A percentile compares a stretch with the other conserved stretches of the same genome.
Conservation (phyloP, 1,139 yeast species). For the Zygosaccharomyces pseudobailii region DNA sequence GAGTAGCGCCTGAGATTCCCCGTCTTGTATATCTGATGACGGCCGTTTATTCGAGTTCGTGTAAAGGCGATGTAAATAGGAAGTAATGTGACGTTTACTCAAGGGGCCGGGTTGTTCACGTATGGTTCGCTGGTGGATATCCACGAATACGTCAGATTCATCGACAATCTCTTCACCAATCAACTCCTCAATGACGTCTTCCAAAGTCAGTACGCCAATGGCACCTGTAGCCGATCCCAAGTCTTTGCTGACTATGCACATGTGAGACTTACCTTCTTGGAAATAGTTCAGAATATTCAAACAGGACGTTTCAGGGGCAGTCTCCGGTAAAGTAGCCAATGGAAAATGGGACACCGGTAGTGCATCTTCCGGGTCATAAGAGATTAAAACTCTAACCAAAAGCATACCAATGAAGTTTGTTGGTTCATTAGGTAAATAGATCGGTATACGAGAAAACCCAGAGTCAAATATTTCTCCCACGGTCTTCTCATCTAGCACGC, state of each 20-base stretch:
- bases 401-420: constrained; percentile 92
- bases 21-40: constrained; percentile 2
- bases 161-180: constrained; percentile 98
- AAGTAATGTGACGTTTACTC: constrained; percentile 63
- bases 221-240: constrained; percentile 92
- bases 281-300: constrained; percentile 89
- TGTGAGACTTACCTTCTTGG: constrained; percentile 96
- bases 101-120: constrained; percentile 83
- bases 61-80: constrained; percentile 57
- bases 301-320: constrained; percentile 87
- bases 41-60: constrained; percentile 16
- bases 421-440: constrained; percentile 86
- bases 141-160: constrained; percentile 93
- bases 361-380: constrained; percentile 96
- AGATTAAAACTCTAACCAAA: constrained; percentile 82
- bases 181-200: constrained; percentile 94
- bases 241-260: constrained; percentile 83
- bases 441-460: constrained; percentile 95
- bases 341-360: constrained; percentile 92
- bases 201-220: constrained; percentile 84
- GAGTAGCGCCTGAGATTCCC: constrained; percentile 3
- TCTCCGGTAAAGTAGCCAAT: constrained; percentile 92
- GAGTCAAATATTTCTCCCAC: constrained; percentile 90
- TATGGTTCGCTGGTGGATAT: constrained; percentile 80
- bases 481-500: constrained; percentile 73